Evolutionary conservation across 805 yeast species (phyloP).

Genomic region (Sporopachydermia lactativora): DNA sequence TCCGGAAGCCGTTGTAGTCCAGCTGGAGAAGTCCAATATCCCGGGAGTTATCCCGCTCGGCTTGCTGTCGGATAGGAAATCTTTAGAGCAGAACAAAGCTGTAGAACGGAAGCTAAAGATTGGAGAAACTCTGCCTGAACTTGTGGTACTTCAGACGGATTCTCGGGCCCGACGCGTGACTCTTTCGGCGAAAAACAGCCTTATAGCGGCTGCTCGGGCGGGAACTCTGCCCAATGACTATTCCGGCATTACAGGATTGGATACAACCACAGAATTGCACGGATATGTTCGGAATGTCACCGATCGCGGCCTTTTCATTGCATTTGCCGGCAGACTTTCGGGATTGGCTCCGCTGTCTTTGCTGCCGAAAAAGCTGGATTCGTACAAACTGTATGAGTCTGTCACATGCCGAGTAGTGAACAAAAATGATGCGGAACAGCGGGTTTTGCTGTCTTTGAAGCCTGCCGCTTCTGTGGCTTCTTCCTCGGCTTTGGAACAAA

Average conservation of each 20-base stretch:
- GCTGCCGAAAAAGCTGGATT: constrained; percentile 29
- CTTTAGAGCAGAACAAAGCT: constrained; percentile 54
- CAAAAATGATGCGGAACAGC: constrained; percentile 50
- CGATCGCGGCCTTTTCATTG: constrained; percentile 69
- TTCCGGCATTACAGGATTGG: constrained; percentile 35
- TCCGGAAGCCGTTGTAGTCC: constrained; percentile 59
- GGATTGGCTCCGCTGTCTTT: constrained; percentile 67
- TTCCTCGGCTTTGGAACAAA: neutral
- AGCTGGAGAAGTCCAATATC: constrained; percentile 32
- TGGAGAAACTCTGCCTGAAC: constrained; percentile 45
- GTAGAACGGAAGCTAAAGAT: constrained; percentile 44
- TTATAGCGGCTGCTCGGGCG: constrained; percentile 48
- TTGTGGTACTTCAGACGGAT: constrained; percentile 58
- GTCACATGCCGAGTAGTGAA: constrained; percentile 52
- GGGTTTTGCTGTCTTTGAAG: constrained; percentile 56
- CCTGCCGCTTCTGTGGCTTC: neutral
- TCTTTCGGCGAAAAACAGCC: constrained; percentile 48
- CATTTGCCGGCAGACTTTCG: constrained; percentile 65
- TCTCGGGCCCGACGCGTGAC: constrained; percentile 43
- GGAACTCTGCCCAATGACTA: constrained; percentile 42
- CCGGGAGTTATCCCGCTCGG: constrained; percentile 64
- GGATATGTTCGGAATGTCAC: constrained; percentile 76
- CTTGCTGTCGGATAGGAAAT: constrained; percentile 62
- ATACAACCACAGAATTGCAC: constrained; percentile 23
- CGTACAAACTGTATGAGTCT: constrained; percentile 55